These are phyloP conservation scores for Lipomyces starkeyi DNA, from an alignment of 805 yeast genomes.

Conservation along the genomic window DNA sequence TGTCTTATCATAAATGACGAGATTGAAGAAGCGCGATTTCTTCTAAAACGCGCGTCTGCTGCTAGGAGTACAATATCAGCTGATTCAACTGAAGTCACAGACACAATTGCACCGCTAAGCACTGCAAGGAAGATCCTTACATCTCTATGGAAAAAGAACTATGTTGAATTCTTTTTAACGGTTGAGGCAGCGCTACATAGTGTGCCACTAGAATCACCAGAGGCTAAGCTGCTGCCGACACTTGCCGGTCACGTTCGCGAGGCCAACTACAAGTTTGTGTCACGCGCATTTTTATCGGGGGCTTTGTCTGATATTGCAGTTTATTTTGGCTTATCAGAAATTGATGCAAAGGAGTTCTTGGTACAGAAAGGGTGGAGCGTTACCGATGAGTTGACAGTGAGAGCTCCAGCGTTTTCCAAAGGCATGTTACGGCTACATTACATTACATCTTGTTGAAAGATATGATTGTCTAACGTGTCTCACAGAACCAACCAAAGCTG, in stretches of 20 bases:
- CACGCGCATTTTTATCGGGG: constrained; percentile 11
- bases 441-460: neutral
- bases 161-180: neutral
- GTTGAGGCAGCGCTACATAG: neutral
- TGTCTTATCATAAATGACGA: constrained; percentile 10
- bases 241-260: constrained; percentile 14
- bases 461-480: neutral
- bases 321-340: constrained; percentile 17
- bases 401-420: neutral
- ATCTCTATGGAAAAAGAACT: constrained; percentile 1
- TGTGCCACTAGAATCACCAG: neutral
- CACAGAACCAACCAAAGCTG: neutral
- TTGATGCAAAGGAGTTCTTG: neutral
- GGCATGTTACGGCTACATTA: neutral
- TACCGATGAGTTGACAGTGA: neutral
- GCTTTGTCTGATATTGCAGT: constrained; percentile 1
- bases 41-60: constrained; percentile 2
- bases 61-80: neutral
- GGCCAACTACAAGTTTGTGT: constrained; percentile 11
- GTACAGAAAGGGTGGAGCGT: constrained; percentile 11
- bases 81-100: neutral
- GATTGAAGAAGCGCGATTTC: constrained; percentile 17
- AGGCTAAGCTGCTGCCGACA: neutral
- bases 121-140: constrained; percentile 3
- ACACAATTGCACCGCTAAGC: neutral